Evolutionary conservation across 1,284 basidiomycete genomes (phyloP).

Genomic region (Rhizoctonia solani): DNA sequence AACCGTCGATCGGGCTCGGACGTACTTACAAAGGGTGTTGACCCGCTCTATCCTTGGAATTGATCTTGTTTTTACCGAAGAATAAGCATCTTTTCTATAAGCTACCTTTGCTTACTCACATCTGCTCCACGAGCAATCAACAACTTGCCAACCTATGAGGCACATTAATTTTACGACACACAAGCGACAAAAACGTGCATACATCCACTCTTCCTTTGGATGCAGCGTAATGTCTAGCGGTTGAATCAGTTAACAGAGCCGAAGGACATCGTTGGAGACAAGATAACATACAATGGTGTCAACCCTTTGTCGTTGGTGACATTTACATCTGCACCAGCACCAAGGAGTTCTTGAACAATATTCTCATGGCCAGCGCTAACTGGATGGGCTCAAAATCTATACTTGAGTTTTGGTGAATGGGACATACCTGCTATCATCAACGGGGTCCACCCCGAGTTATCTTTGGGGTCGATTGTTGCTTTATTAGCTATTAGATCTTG

Average conservation of each 20-base stretch:
- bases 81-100: constrained; percentile 12
- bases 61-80: constrained; percentile 63
- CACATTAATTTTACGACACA: constrained; percentile 35
- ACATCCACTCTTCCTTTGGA: constrained; percentile 90
- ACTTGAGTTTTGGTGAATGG: constrained; percentile 2
- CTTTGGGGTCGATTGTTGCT: constrained; percentile 71
- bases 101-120: constrained; percentile 57
- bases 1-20: constrained; percentile 35
- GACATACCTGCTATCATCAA: constrained; percentile 81
- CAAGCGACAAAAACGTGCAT: constrained; percentile 42
- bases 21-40: constrained; percentile 79
- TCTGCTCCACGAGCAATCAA: constrained; percentile 86
- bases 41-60: constrained; percentile 86
- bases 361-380: constrained; percentile 82
- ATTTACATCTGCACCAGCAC: constrained; percentile 83
- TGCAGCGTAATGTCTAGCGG: constrained; percentile 86
- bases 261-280: background rate
- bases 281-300: constrained; percentile 72
- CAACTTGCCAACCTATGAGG: constrained; percentile 77
- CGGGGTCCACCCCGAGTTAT: constrained; percentile 82
- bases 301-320: constrained; percentile 84
- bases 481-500: constrained; percentile 74
- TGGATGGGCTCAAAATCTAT: constrained; percentile 45
- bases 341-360: constrained; percentile 77
- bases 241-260: background rate